Conservation (phyloP, 352 stramenopile species). For the Phytopythium aichiense region DNA sequence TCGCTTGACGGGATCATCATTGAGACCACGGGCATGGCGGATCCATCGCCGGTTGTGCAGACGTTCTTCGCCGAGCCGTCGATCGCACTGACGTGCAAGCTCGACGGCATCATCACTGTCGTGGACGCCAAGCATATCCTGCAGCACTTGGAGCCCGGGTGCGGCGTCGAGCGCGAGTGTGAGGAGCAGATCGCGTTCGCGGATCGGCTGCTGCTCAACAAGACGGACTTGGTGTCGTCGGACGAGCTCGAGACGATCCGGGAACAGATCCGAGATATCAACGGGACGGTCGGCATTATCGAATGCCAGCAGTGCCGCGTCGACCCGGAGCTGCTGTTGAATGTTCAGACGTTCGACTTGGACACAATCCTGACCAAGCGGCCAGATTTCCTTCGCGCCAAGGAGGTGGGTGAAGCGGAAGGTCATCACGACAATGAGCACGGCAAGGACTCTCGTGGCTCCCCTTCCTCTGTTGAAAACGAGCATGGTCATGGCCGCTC, state of each 20-base stretch:
- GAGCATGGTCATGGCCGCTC: constrained; percentile 6
- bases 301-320: constrained; percentile 48
- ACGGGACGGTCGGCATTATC: constrained; percentile 39
- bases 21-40: constrained; percentile 88
- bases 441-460: not conserved
- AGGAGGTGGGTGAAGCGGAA: constrained; percentile 11
- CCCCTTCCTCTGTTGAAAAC: not conserved
- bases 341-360: constrained; percentile 45
- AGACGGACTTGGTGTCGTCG: constrained; percentile 91
- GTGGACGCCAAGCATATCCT: constrained; percentile 94
- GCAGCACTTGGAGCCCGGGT: constrained; percentile 54
- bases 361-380: constrained; percentile 46
- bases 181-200: constrained; percentile 95
- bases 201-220: constrained; percentile 96
- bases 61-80: constrained; percentile 93
- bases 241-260: constrained; percentile 57
- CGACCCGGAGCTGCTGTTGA: constrained; percentile 30
- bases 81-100: constrained; percentile 61
- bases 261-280: constrained; percentile 39
- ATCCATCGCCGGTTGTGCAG: constrained; percentile 87
- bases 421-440: constrained; percentile 7
- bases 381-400: constrained; percentile 34
- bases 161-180: constrained; percentile 75
- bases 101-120: constrained; percentile 95
- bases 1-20: constrained; percentile 84